These are phyloP conservation scores for Trichoderma oligosporum DNA, from an alignment of 2,329 filamentous ascomycete species.

Conservation along the genomic window DNA sequence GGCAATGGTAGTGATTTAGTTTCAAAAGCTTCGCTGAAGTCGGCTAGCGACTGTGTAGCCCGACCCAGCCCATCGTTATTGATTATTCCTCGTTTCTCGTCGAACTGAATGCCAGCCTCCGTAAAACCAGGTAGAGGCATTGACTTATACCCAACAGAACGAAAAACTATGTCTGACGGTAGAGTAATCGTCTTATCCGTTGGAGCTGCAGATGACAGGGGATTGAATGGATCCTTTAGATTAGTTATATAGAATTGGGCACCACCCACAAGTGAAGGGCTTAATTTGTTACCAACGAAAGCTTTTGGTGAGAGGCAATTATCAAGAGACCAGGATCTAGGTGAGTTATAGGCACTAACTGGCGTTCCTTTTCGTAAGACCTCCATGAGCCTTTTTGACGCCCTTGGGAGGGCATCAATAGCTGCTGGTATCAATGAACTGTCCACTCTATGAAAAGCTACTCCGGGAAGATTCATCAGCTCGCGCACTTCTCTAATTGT, in stretches of 20 bases:
- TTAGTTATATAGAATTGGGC: constrained; percentile 64
- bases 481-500: constrained; percentile 94
- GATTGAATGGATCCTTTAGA: constrained; percentile 54
- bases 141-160: constrained; percentile 93
- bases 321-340: constrained; percentile 77
- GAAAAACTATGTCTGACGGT: constrained; percentile 71
- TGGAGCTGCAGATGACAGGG: constrained; percentile 44
- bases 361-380: constrained; percentile 72
- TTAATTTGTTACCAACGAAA: constrained; percentile 53
- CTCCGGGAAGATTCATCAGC: constrained; percentile 69
- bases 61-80: constrained; percentile 73
- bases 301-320: constrained; percentile 76
- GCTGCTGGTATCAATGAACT: constrained; percentile 63
- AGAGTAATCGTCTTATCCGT: constrained; percentile 52
- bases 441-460: constrained; percentile 69
- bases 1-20: constrained; percentile 44
- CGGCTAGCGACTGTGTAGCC: constrained; percentile 26
- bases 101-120: constrained; percentile 73
- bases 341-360: constrained; percentile 27
- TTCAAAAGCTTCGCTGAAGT: constrained; percentile 25
- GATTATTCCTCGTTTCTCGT: constrained; percentile 69
- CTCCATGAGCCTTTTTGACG: constrained; percentile 73
- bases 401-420: constrained; percentile 66
- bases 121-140: constrained; percentile 70
- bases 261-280: constrained; percentile 52